Evolutionary conservation across 805 yeast species (phyloP).

Genomic region (Wickerhamomyces strasburgensis): DNA sequence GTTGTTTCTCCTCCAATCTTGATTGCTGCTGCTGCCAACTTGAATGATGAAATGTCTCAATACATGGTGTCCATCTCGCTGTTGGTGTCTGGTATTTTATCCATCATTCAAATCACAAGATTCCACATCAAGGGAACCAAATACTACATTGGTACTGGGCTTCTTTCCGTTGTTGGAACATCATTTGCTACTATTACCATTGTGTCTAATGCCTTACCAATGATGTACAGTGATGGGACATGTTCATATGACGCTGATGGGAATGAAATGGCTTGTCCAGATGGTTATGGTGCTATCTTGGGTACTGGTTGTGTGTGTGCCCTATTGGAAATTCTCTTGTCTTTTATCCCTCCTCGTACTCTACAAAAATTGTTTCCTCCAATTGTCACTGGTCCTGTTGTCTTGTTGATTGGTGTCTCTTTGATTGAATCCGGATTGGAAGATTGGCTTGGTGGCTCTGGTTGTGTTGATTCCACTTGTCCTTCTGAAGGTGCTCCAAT

Average conservation of each 20-base stretch:
- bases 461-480: conserved; percentile 44
- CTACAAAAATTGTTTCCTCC: conserved; percentile 81
- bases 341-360: conserved; percentile 70
- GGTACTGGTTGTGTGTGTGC: conserved; percentile 81
- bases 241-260: conserved; percentile 68
- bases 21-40: conserved; percentile 59
- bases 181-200: conserved; percentile 85
- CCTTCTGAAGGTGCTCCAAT: conserved; percentile 47
- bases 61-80: conserved; percentile 68
- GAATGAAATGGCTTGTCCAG: conserved; percentile 69
- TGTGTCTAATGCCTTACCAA: conserved; percentile 68
- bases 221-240: conserved; percentile 69
- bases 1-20: conserved; percentile 79
- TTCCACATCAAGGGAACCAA: conserved; percentile 70
- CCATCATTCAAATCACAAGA: conserved; percentile 73
- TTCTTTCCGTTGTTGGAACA: conserved; percentile 86
- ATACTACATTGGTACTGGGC: conserved; percentile 81
- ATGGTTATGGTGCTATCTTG: conserved; percentile 82
- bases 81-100: conserved; percentile 66
- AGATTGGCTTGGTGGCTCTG: conserved; percentile 88
- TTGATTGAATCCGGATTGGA: conserved; percentile 68
- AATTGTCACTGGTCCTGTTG: conserved; percentile 91
- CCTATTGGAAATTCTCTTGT: conserved; percentile 62
- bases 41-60: conserved; percentile 44
- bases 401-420: conserved; percentile 70